phyloP scores from a whole-genome alignment of 352 stramenopile species.

The Globisporangium lucens region DNA sequence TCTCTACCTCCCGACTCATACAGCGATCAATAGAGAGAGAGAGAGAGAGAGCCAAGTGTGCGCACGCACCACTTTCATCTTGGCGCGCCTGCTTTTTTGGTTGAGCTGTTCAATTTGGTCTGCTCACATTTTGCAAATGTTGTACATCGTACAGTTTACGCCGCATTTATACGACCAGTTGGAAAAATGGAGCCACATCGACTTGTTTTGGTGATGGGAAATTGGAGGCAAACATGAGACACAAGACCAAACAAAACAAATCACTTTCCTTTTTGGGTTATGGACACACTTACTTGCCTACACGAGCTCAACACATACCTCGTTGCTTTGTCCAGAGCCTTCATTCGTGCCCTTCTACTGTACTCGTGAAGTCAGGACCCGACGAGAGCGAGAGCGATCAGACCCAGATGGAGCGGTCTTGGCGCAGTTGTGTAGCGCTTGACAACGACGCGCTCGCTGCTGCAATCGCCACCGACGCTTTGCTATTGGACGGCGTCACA shows the following conservation, averaged over 20 bases:
- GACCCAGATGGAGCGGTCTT: constrained; percentile 23
- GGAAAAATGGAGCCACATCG: neutral
- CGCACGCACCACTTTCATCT: constrained; percentile 8
- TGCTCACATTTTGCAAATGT: neutral
- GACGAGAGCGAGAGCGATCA: constrained; percentile 4
- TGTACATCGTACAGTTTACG: neutral
- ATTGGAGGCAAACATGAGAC: neutral
- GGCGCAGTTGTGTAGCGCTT: constrained; percentile 6
- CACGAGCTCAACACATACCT: neutral
- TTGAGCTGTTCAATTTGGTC: neutral
- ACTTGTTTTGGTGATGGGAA: no score
- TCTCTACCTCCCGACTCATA: neutral
- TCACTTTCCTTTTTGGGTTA: neutral
- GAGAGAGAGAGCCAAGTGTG: neutral
- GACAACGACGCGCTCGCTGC: constrained; percentile 17
- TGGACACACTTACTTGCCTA: neutral
- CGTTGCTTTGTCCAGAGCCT: neutral
- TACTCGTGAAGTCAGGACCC: neutral
- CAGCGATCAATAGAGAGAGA: neutral
- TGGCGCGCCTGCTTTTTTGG: neutral
- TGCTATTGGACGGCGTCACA: neutral
- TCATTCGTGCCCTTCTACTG: neutral
- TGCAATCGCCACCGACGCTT: constrained; percentile 1
- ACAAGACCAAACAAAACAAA: neutral
- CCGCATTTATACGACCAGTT: neutral